A percentile compares a stretch with the other conserved stretches of the same genome.
Evolutionary conservation across 2,329 filamentous ascomycete genomes (phyloP).

Genomic region (Paracoccidioides lutzii): DNA sequence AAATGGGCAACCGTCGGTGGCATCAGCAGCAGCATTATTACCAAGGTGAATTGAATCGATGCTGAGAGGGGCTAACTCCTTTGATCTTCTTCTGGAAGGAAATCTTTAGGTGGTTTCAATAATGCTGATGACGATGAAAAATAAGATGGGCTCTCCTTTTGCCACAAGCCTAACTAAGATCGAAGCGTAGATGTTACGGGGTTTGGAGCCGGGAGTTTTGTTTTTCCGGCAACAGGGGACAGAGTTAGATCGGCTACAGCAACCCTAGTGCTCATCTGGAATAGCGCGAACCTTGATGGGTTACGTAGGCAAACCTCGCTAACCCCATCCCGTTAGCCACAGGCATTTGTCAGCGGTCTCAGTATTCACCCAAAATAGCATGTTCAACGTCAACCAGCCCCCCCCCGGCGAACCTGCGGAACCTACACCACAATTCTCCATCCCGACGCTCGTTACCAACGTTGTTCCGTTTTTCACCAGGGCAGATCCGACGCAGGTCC

Average conservation of each 20-base stretch:
- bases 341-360: background rate
- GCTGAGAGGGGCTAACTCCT: too few species aligned
- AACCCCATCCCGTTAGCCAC: background rate
- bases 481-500: background rate
- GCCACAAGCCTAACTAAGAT: too few species aligned
- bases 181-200: too few species aligned
- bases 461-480: background rate
- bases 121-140: too few species aligned
- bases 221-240: background rate
- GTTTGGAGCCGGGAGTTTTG: too few species aligned
- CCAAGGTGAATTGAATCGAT: too few species aligned
- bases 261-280: background rate
- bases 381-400: background rate
- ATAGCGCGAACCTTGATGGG: background rate
- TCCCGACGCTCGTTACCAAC: background rate
- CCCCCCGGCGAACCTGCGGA: too few species aligned
- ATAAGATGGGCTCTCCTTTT: too few species aligned
- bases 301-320: background rate
- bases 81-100: too few species aligned
- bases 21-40: too few species aligned
- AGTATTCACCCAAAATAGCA: slow-evolving; percentile 1
- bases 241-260: background rate
- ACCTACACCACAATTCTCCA: background rate
- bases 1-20: background rate
- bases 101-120: too few species aligned